Percentiles rank a stretch among this genome's conserved stretches.
phyloP scores from a whole-genome alignment of 352 stramenopile species.

The Phytopythium oedochilum region DNA sequence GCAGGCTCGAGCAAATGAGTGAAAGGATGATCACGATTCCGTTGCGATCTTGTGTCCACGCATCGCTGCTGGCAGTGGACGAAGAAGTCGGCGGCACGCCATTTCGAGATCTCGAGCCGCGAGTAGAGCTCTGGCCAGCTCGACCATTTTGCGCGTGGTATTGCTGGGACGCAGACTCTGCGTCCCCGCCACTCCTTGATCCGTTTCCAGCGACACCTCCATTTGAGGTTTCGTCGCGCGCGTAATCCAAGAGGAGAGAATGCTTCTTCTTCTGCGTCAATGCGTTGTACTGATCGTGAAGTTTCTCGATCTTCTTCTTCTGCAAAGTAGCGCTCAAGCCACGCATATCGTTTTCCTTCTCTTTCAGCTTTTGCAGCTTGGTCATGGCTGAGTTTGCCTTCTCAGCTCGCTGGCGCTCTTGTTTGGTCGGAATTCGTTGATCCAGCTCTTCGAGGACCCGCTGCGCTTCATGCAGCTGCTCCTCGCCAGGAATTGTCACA shows the following conservation, averaged over 20 bases:
- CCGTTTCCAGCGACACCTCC: conserved; percentile 13
- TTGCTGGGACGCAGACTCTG: not conserved
- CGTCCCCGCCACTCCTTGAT: conserved; percentile 4
- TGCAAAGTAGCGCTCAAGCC: conserved; percentile 59
- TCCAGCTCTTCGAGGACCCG: conserved; percentile 69
- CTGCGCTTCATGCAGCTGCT: conserved; percentile 63
- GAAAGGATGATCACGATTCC: conserved; percentile 86
- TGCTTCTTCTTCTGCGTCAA: conserved; percentile 78
- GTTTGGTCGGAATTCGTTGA: conserved; percentile 31
- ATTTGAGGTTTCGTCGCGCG: conserved; percentile 26
- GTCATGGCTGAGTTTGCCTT: conserved; percentile 28
- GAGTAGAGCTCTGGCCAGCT: not conserved
- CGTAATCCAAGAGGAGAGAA: conserved; percentile 56
- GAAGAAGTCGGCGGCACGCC: conserved; percentile 1
- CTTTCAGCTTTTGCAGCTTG: conserved; percentile 52
- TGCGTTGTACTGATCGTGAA: conserved; percentile 77
- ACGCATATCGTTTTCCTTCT: conserved; percentile 71
- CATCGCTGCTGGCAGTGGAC: conserved; percentile 2
- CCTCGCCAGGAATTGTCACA: conserved; percentile 29
- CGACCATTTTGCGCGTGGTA: not conserved
- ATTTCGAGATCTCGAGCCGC: conserved; percentile 4
- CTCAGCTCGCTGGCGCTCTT: conserved; percentile 36
- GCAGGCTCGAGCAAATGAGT: conserved; percentile 78
- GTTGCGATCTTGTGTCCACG: conserved; percentile 62
- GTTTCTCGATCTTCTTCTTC: conserved; percentile 84